These are phyloP conservation scores for Boletus vinaceobasis DNA, from an alignment of 768 basidiomycete species.

Conservation along the genomic window DNA sequence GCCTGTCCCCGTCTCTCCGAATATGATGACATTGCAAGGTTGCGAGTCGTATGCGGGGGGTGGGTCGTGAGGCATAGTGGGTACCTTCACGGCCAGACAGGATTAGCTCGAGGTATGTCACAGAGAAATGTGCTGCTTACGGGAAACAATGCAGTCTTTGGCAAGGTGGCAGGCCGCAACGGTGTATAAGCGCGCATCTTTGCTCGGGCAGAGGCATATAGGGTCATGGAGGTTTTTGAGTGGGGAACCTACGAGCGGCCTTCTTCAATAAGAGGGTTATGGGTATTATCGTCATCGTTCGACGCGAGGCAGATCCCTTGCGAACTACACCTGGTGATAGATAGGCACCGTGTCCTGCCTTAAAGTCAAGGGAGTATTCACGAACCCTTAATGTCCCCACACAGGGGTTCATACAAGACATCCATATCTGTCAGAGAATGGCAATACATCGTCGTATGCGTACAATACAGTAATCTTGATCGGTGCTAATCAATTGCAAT, in stretches of 20 bases:
- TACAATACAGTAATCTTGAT: neutral
- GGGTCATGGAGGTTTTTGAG: constrained; percentile 3
- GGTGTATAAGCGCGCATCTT: constrained; percentile 3
- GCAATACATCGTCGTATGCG: neutral
- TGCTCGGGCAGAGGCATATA: constrained; percentile 1
- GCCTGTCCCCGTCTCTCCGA: constrained; percentile 28
- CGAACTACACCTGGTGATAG: constrained; percentile 9
- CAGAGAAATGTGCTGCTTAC: constrained; percentile 7
- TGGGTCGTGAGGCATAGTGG: neutral
- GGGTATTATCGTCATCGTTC: constrained; percentile 9
- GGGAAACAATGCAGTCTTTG: neutral
- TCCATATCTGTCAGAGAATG: neutral
- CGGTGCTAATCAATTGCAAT: neutral
- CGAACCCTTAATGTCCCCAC: constrained; percentile 8
- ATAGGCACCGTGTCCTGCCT: neutral
- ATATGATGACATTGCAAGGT: constrained; percentile 24
- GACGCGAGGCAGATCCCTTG: constrained; percentile 9
- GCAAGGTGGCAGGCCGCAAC: neutral
- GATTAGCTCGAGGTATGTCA: neutral
- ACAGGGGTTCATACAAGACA: constrained; percentile 1
- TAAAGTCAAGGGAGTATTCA: neutral
- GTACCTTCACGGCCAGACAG: constrained; percentile 1
- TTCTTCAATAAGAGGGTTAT: constrained; percentile 9
- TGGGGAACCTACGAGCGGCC: too few species aligned
- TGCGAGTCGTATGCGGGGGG: constrained; percentile 18